phyloP scores from a whole-genome alignment of 352 stramenopile genomes.

The Phytophthora ohioensis region DNA sequence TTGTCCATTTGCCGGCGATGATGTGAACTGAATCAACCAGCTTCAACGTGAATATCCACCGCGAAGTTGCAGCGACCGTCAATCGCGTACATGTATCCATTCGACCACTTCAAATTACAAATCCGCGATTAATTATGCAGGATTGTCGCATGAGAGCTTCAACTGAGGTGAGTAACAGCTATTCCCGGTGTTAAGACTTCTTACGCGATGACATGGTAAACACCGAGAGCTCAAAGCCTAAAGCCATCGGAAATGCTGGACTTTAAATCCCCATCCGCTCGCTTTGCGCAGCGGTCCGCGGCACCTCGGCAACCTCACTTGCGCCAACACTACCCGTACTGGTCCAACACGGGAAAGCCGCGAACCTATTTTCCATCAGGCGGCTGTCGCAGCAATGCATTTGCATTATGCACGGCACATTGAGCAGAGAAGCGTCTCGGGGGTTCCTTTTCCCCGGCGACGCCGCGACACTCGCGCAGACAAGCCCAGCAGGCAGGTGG shows the following conservation, averaged over 20 bases:
- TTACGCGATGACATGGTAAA: background rate
- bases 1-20: background rate
- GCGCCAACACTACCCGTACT: background rate
- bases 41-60: too few species aligned
- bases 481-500: constrained; percentile 2
- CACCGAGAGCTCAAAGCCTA: background rate
- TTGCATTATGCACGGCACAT: background rate
- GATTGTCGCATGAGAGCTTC: too few species aligned
- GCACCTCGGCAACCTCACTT: constrained; percentile 15
- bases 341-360: constrained; percentile 15
- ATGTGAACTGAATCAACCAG: background rate
- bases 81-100: too few species aligned
- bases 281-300: background rate
- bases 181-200: background rate
- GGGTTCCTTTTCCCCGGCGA: constrained; percentile 8
- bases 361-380: constrained; percentile 32
- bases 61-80: too few species aligned
- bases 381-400: constrained; percentile 29
- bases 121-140: too few species aligned
- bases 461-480: constrained; percentile 11
- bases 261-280: background rate
- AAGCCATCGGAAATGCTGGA: background rate
- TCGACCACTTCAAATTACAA: too few species aligned
- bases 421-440: constrained; percentile 24
- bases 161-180: too few species aligned